Evolutionary conservation across 768 basidiomycete species (phyloP).

Genomic region (Nidularia pulvinata): DNA sequence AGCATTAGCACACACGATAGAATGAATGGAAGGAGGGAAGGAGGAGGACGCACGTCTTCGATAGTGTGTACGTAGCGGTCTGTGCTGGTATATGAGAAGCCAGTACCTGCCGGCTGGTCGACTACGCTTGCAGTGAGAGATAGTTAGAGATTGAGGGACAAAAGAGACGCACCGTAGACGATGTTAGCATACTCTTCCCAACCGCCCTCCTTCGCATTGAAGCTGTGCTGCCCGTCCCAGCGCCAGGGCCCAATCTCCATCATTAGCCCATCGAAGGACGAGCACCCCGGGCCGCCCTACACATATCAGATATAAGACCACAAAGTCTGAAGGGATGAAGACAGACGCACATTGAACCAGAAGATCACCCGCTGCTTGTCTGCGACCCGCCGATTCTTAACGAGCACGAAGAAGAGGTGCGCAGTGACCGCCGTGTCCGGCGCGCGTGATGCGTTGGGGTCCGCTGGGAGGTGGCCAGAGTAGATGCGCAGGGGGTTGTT

Average conservation of each 20-base stretch:
- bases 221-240: conserved; percentile 68
- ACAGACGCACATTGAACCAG: conserved; percentile 88
- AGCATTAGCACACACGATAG: conserved; percentile 3
- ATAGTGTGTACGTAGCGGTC: conserved; percentile 84
- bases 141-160: too few species aligned
- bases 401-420: conserved; percentile 87
- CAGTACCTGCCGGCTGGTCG: conserved; percentile 97
- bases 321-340: neutral
- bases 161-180: conserved; percentile 70
- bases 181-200: conserved; percentile 98
- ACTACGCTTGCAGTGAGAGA: conserved; percentile 44
- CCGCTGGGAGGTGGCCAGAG: conserved; percentile 84
- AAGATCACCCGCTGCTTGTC: conserved; percentile 91
- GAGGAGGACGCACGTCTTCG: conserved; percentile 42
- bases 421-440: conserved; percentile 62
- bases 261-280: conserved; percentile 95
- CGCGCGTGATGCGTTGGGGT: conserved; percentile 55
- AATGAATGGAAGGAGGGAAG: too few species aligned
- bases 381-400: conserved; percentile 85
- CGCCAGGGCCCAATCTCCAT: conserved; percentile 98
- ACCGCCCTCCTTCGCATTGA: conserved; percentile 79
- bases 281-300: conserved; percentile 98
- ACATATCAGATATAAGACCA: neutral
- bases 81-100: conserved; percentile 88
- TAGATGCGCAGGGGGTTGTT: conserved; percentile 75